Evolutionary conservation across 139 green algal genomes (phyloP), one percentile per base, ranked within the genome.

Genomic region (Chlamydomonas asymmetrica): DNA sequence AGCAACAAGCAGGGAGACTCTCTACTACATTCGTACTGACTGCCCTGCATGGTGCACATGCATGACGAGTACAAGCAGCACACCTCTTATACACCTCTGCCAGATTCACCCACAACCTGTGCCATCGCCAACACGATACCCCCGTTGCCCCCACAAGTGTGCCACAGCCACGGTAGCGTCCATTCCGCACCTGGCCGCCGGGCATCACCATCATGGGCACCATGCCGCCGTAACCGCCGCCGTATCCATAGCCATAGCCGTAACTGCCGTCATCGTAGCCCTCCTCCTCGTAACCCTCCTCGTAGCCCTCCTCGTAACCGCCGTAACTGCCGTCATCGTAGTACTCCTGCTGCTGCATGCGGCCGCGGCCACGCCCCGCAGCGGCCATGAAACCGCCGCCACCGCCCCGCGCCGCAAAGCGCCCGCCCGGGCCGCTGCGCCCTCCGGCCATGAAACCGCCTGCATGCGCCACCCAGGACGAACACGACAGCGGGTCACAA

Each of bases 191-290:
- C 71, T 77, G 71, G 48, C 73, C 22, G 48, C 63, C 45, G 27
- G 73, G 73, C 13, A 79, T 34, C 73, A 79, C 61, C 35, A 79
- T 49, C 62, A 72, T 72, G 22, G 72, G 43, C 25, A 48, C 61
- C 62, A 79, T 72, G 48, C 73, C 48, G 5, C 40, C 54, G 31
- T 72, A 72, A 48, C 62, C 73, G 37, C 73, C 62, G 73, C 48
- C 48, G n/a, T n/a, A n/a, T n/a, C n/a, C n/a, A n/a, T 77, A 77
- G n/a, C 71, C 71, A 35, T 69, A 77, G 16, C 71, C 59, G 31
- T 77, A 77, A 2, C 71, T 56, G 56, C 64, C 64, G 25, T 39
- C 60, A 9, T 77, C 71, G 57, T 77, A 77, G 2, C 54, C 71
- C 2, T 77, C 71, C 60, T 77, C 71, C n/a, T 77, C 54, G 23